Conservation (phyloP, 495 filamentous ascomycete species). For the Clohesyomyces aquaticus region DNA sequence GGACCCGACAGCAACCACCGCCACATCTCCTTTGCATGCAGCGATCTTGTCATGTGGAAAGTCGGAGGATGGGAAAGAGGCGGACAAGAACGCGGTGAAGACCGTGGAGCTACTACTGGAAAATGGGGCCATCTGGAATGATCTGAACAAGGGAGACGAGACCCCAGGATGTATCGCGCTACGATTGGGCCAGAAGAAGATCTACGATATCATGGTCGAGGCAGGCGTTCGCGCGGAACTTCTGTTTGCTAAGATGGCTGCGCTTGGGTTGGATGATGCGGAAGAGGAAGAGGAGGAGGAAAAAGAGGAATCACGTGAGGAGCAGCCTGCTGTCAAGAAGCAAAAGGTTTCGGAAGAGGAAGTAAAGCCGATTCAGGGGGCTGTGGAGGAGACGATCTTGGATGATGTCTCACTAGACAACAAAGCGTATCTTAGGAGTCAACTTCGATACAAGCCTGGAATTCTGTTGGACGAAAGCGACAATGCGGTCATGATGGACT, state of each 20-base stretch:
- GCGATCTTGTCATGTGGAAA: slow-evolving; percentile 82
- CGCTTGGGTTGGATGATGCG: slow-evolving; percentile 68
- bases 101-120: slow-evolving; percentile 79
- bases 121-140: slow-evolving; percentile 96
- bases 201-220: slow-evolving; percentile 86
- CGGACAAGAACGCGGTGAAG: slow-evolving; percentile 58
- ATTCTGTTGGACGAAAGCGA: slow-evolving; percentile 73
- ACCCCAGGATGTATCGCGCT: slow-evolving; percentile 88
- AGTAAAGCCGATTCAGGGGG: slow-evolving; percentile 16
- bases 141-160: slow-evolving; percentile 80
- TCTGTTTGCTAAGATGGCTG: slow-evolving; percentile 60
- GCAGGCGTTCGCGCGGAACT: slow-evolving; percentile 91
- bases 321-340: slow-evolving; percentile 50
- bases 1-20: slow-evolving; percentile 26
- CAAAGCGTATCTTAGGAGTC: slow-evolving; percentile 69
- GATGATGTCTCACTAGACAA: slow-evolving; percentile 47
- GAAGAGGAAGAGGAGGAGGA: slow-evolving; percentile 60
- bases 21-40: slow-evolving; percentile 70
- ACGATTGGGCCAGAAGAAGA: slow-evolving; percentile 65
- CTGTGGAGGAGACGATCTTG: slow-evolving; percentile 18
- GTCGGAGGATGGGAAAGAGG: slow-evolving; percentile 44
- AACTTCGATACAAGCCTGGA: slow-evolving; percentile 68
- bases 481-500: slow-evolving; percentile 93
- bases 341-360: slow-evolving; percentile 42
- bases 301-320: slow-evolving; percentile 45